These are phyloP conservation scores for Aspergillus haitiensis DNA, from an alignment of 495 filamentous ascomycete genomes.

Conservation along the genomic window DNA sequence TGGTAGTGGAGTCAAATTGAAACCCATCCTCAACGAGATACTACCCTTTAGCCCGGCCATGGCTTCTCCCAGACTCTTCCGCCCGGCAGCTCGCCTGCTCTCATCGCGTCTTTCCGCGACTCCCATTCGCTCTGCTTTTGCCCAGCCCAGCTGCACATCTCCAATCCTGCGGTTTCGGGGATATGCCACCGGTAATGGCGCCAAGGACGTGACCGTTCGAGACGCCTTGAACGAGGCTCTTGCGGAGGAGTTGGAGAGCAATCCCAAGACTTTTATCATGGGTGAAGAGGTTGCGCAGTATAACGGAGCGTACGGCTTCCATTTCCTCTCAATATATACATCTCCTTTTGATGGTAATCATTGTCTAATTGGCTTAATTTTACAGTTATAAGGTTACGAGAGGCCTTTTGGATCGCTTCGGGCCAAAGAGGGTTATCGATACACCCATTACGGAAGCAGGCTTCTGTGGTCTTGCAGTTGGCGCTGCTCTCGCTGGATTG, in stretches of 20 bases:
- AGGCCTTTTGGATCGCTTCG: slow-evolving; percentile 93
- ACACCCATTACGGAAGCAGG: slow-evolving; percentile 97
- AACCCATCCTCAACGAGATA: slow-evolving; percentile 27
- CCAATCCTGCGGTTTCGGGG: slow-evolving; percentile 44
- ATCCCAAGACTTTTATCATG: slow-evolving; percentile 90
- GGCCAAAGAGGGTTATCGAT: slow-evolving; percentile 96
- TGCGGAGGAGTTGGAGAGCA: slow-evolving; percentile 92
- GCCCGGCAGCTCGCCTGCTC: slow-evolving; percentile 75
- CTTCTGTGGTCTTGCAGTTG: slow-evolving; percentile 88
- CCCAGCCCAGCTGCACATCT: slow-evolving; percentile 48
- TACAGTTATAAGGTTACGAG: slow-evolving; percentile 95
- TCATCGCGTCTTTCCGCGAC: slow-evolving; percentile 58
- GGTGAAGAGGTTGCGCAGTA: slow-evolving; percentile 99
- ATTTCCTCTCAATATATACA: slow-evolving; percentile 4
- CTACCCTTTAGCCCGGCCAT: slow-evolving; percentile 44
- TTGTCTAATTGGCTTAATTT: slow-evolving; percentile 12
- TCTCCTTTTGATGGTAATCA: slow-evolving; percentile 3
- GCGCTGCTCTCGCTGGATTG: slow-evolving; percentile 89
- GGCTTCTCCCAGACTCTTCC: slow-evolving; percentile 73
- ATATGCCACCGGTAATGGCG: slow-evolving; percentile 58
- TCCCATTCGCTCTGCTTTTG: slow-evolving; percentile 54
- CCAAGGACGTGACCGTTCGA: slow-evolving; percentile 92
- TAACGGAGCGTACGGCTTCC: slow-evolving; percentile 77
- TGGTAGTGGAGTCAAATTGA: slow-evolving; percentile 24
- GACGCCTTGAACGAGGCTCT: slow-evolving; percentile 97